Conservation (phyloP, 345 rosid species). For the Linum tenue region DNA sequence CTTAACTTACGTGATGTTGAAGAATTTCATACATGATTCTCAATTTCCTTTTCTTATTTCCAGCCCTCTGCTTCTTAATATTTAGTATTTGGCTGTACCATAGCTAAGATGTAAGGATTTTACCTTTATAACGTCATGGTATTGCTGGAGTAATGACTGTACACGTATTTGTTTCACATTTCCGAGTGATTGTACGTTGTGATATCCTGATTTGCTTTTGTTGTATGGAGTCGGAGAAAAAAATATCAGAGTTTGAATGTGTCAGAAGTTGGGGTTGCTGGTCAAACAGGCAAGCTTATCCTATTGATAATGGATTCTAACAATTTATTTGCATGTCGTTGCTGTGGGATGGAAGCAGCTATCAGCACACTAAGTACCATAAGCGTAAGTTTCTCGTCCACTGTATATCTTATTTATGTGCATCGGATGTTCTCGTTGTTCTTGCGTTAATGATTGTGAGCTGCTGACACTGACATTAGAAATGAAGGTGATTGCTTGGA, state of each 20-base stretch:
- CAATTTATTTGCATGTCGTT: slow-evolving; percentile 38
- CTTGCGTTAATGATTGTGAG: background rate
- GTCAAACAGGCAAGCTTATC: background rate
- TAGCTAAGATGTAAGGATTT: too few relatives aligned
- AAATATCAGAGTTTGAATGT: background rate
- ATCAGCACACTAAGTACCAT: slow-evolving; percentile 98
- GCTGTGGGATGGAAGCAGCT: slow-evolving; percentile 47
- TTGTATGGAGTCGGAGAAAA: background rate
- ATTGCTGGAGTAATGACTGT: background rate
- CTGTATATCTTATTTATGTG: slow-evolving; percentile 8
- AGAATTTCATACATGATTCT: too few relatives aligned
- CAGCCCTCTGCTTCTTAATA: too few relatives aligned
- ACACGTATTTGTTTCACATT: background rate
- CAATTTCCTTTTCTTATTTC: too few relatives aligned
- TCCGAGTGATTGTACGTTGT: background rate
- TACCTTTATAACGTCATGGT: too few relatives aligned
- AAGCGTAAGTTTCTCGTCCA: slow-evolving; percentile 57
- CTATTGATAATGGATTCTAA: slow-evolving; percentile 5
- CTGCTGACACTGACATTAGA: background rate
- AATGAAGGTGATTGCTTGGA: background rate
- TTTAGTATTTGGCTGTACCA: too few relatives aligned
- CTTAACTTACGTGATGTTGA: too few relatives aligned
- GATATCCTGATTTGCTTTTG: background rate
- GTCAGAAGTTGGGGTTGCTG: too few relatives aligned
- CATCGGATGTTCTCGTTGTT: background rate